Conservation (phyloP, 352 stramenopile genomes). For the Hyaloperonospora brassicae region DNA sequence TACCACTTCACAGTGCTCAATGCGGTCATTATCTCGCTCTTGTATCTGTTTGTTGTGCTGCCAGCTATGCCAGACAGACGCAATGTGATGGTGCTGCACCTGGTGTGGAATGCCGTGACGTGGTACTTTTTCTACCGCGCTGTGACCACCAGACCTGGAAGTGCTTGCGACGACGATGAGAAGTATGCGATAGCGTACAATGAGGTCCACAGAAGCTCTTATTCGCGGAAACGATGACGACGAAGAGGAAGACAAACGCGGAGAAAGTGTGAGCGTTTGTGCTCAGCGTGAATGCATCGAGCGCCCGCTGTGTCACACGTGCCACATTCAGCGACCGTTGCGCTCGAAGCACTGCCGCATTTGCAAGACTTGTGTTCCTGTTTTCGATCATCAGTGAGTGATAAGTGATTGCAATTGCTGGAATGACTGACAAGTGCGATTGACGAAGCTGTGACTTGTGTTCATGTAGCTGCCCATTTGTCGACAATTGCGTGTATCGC, state of each 20-base stretch:
- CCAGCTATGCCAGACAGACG: constrained; percentile 45
- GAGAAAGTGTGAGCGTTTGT: constrained; percentile 13
- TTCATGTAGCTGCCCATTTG: constrained; percentile 89
- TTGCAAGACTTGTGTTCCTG: constrained; percentile 90
- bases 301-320: constrained; percentile 74
- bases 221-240: constrained; percentile 20
- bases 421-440: background rate
- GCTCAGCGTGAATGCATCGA: constrained; percentile 36
- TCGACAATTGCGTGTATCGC: constrained; percentile 98
- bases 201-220: constrained; percentile 42
- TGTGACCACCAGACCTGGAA: constrained; percentile 44
- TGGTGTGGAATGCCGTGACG: constrained; percentile 47
- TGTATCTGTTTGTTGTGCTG: constrained; percentile 50
- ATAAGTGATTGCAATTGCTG: background rate
- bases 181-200: constrained; percentile 43
- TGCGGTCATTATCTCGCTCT: constrained; percentile 24
- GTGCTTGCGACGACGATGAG: constrained; percentile 29
- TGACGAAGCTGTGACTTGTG: constrained; percentile 10
- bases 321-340: constrained; percentile 63
- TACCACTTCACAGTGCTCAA: constrained; percentile 69
- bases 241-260: constrained; percentile 10
- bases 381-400: constrained; percentile 96
- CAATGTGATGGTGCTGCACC: constrained; percentile 47
- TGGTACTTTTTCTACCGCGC: constrained; percentile 64
- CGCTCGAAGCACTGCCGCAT: constrained; percentile 85